Conservation (phyloP, 345 rosid species). For the Arabidopsis thaliana region DNA sequence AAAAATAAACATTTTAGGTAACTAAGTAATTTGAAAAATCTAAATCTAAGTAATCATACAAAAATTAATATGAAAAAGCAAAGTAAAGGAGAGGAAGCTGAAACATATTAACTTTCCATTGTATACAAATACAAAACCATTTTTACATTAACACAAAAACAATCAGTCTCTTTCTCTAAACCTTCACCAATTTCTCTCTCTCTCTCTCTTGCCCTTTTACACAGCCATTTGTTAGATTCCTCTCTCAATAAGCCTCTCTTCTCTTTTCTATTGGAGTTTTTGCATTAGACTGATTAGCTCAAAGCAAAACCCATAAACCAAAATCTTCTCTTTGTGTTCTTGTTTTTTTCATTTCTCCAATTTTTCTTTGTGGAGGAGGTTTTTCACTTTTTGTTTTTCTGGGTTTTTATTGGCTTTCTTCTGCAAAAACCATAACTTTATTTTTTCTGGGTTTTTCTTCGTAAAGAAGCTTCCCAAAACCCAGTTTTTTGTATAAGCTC, state of each 20-base stretch:
- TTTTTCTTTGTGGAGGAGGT: constrained; percentile 16
- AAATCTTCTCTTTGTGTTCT: constrained; percentile 26
- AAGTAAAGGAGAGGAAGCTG: constrained; percentile 42
- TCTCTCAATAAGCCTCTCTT: constrained; percentile 48
- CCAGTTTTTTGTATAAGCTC: constrained; percentile 42
- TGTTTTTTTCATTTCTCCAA: constrained; percentile 9
- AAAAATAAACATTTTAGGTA: not conserved
- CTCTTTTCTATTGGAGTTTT: constrained; percentile 56
- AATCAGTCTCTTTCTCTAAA: constrained; percentile 25
- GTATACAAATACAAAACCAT: constrained; percentile 20
- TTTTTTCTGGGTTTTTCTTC: constrained; percentile 52
- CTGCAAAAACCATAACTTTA: constrained; percentile 8
- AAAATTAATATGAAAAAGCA: constrained; percentile 16
- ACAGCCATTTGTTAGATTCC: constrained; percentile 80
- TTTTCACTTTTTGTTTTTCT: constrained; percentile 32
- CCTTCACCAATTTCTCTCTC: constrained; percentile 39
- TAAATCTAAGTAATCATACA: not conserved
- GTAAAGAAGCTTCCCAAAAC: constrained; percentile 45
- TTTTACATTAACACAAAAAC: constrained; percentile 13
- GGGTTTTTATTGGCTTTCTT: constrained; percentile 36
- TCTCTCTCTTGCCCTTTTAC: constrained; percentile 42
- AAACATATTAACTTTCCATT: constrained; percentile 36
- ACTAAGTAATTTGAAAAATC: constrained; percentile 19
- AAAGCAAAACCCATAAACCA: constrained; percentile 35
- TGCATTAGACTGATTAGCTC: constrained; percentile 52